Evolutionary conservation across 148 eudicot species (phyloP).

Genomic region (Rhododendron mucronatum): DNA sequence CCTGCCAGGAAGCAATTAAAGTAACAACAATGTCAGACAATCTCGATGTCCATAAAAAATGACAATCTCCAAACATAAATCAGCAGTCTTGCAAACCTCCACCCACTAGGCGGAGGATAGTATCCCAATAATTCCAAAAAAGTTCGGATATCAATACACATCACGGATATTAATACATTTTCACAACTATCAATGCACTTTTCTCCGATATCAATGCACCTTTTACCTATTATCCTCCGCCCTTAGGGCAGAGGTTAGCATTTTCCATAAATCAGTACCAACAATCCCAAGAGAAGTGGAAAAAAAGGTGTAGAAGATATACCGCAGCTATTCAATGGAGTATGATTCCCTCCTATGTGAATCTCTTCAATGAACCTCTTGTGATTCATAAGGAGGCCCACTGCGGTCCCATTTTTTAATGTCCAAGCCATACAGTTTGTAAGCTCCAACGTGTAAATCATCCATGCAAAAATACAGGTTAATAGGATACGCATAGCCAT

Average conservation of each 20-base stretch:
- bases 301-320: not conserved
- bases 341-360: not conserved
- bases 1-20: conserved; percentile 33
- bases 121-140: no score
- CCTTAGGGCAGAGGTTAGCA: no score
- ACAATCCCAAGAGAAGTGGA: not conserved
- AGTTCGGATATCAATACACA: no score
- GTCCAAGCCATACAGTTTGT: not conserved
- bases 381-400: not conserved
- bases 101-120: no score
- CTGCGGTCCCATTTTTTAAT: not conserved
- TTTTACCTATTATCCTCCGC: no score
- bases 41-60: not conserved
- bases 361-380: not conserved
- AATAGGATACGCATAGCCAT: not conserved
- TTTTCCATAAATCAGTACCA: not conserved
- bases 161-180: no score
- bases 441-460: not conserved
- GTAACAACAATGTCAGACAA: not conserved
- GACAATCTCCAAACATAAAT: no score
- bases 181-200: no score
- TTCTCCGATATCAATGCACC: no score
- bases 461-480: not conserved
- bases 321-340: not conserved
- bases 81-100: not conserved